These are phyloP conservation scores for Apiotrichum gracile DNA, from an alignment of 1,284 basidiomycete genomes.

Conservation along the genomic window DNA sequence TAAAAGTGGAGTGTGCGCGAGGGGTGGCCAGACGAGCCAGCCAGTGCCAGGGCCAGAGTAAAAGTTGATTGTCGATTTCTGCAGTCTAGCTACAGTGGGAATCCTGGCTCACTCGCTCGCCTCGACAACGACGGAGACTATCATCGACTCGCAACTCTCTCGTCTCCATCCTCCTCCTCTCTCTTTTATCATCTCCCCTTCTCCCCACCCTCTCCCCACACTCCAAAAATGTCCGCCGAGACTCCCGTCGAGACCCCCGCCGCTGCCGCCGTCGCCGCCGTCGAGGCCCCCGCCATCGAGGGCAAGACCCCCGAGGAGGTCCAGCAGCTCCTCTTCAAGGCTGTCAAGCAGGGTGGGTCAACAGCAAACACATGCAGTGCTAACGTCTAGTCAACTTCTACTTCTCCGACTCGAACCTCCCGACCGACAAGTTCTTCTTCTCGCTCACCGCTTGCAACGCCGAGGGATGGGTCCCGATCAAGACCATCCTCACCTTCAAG, in stretches of 20 bases:
- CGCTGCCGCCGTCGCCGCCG: slow-evolving; percentile 12
- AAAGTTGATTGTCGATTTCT: no score
- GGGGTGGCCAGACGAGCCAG: no score
- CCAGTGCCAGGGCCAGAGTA: no score
- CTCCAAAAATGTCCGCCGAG: slow-evolving; percentile 15
- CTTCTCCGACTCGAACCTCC: slow-evolving; percentile 92
- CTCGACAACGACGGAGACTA: no score
- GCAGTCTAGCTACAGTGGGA: no score
- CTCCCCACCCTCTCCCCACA: slow-evolving; percentile 27
- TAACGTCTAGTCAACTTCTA: slow-evolving; percentile 85
- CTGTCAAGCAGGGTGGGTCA: slow-evolving; percentile 39
- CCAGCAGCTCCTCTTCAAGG: slow-evolving; percentile 25
- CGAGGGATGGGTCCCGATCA: slow-evolving; percentile 86
- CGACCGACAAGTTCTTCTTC: slow-evolving; percentile 99
- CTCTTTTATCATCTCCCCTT: neutral
- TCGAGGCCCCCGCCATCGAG: slow-evolving; percentile 25
- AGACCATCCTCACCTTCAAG: slow-evolving; percentile 89
- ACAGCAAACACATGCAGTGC: neutral
- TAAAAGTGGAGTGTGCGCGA: no score
- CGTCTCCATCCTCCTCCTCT: neutral
- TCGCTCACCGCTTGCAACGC: slow-evolving; percentile 64
- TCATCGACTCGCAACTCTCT: no score
- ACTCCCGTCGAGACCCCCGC: slow-evolving; percentile 5
- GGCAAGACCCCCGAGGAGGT: slow-evolving; percentile 36
- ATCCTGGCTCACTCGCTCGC: no score